phyloP scores from a whole-genome alignment of 768 basidiomycete genomes.

The Amanita rimosa region DNA sequence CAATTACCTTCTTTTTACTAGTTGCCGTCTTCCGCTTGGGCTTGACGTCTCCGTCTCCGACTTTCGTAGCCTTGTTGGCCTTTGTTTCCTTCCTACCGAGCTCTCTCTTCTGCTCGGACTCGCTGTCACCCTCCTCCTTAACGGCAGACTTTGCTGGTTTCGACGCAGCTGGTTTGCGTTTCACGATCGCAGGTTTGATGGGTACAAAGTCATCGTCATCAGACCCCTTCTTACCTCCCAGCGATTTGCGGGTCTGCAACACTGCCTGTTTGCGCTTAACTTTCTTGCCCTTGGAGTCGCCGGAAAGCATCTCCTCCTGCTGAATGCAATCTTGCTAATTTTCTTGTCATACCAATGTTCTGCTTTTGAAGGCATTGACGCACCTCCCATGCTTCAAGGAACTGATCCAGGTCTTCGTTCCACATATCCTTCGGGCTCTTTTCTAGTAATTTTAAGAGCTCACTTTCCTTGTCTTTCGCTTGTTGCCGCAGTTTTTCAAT shows the following conservation, averaged over 20 bases:
- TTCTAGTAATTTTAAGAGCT: slow-evolving; percentile 68
- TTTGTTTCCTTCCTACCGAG: slow-evolving; percentile 10
- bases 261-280: slow-evolving; percentile 35
- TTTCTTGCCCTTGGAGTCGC: slow-evolving; percentile 36
- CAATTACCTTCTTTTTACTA: slow-evolving; percentile 8
- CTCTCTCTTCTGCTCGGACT: slow-evolving; percentile 15
- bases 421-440: slow-evolving; percentile 77
- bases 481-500: slow-evolving; percentile 78
- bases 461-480: slow-evolving; percentile 71
- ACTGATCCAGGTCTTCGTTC: slow-evolving; percentile 80
- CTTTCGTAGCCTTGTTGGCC: slow-evolving; percentile 9
- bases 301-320: slow-evolving; percentile 29
- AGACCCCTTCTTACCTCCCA: slow-evolving; percentile 22
- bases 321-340: slow-evolving; percentile 31
- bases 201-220: slow-evolving; percentile 39
- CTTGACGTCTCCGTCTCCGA: slow-evolving; percentile 6
- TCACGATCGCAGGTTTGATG: slow-evolving; percentile 29
- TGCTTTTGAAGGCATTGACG: slow-evolving; percentile 14
- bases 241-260: slow-evolving; percentile 37
- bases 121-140: slow-evolving; percentile 9
- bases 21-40: slow-evolving; percentile 12
- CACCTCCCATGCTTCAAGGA: slow-evolving; percentile 81
- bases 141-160: slow-evolving; percentile 17
- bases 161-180: slow-evolving; percentile 26
- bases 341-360: background rate